Conservation (phyloP, 495 filamentous ascomycete species). For the Podospora appendiculata region DNA sequence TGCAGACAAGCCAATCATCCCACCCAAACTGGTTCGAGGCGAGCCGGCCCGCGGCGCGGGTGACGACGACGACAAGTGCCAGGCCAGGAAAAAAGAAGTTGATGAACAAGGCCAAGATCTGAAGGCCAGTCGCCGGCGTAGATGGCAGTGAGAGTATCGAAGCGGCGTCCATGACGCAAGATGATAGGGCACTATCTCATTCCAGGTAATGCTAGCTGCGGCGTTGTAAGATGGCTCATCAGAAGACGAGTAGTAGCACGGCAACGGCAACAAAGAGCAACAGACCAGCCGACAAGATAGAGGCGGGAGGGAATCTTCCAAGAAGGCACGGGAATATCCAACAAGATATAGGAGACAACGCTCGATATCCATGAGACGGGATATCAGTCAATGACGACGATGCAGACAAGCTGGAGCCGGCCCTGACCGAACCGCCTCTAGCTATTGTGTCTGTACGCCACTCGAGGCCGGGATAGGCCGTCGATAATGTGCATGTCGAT, state of each 20-base stretch:
- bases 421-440: slow-evolving; percentile 13
- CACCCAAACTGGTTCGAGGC: slow-evolving; percentile 27
- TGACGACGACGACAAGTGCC: slow-evolving; percentile 32
- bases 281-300: slow-evolving; percentile 6
- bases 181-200: slow-evolving; percentile 17
- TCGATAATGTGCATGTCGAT: slow-evolving; percentile 13
- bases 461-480: slow-evolving; percentile 4
- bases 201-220: slow-evolving; percentile 12
- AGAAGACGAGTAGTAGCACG: slow-evolving; percentile 1
- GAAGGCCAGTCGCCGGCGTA: slow-evolving; percentile 20
- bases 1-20: slow-evolving; percentile 37
- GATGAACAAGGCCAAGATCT: slow-evolving; percentile 37
- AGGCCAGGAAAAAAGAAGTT: slow-evolving; percentile 40
- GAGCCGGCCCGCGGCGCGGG: slow-evolving; percentile 36
- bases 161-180: slow-evolving; percentile 20
- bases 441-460: not conserved
- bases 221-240: slow-evolving; percentile 11
- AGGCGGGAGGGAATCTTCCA: slow-evolving; percentile 5
- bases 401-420: slow-evolving; percentile 9
- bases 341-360: slow-evolving; percentile 19
- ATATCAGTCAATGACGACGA: slow-evolving; percentile 4
- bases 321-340: slow-evolving; percentile 11
- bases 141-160: slow-evolving; percentile 11
- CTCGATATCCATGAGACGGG: slow-evolving; percentile 4
- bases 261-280: not conserved